These are phyloP conservation scores for Xanthoceras sorbifolium DNA, from an alignment of 345 rosid species.

Conservation along the genomic window DNA sequence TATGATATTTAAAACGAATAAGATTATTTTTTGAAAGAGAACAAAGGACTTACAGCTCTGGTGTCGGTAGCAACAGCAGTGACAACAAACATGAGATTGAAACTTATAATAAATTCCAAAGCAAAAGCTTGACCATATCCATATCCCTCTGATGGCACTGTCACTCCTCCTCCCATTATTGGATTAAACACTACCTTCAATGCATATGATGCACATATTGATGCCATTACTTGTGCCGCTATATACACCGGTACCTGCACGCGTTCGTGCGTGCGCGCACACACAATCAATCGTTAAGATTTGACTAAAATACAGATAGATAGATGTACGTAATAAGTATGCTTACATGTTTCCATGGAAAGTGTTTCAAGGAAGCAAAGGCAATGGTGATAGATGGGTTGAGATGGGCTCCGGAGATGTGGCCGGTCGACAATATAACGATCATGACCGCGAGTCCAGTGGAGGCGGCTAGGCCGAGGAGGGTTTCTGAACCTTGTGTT, in stretches of 20 bases:
- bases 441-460: slow-evolving; percentile 80
- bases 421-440: slow-evolving; percentile 76
- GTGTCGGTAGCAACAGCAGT: slow-evolving; percentile 96
- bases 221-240: slow-evolving; percentile 71
- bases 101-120: slow-evolving; percentile 79
- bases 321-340: too few species aligned
- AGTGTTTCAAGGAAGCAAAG: slow-evolving; percentile 76
- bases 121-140: slow-evolving; percentile 69
- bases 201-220: slow-evolving; percentile 72
- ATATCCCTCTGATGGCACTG: slow-evolving; percentile 61
- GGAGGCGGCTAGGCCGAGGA: slow-evolving; percentile 69
- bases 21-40: too few species aligned
- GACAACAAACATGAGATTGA: slow-evolving; percentile 92
- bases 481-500: slow-evolving; percentile 71
- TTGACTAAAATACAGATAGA: not conserved
- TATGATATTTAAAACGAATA: too few species aligned
- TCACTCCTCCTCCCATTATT: slow-evolving; percentile 76
- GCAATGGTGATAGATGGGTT: slow-evolving; percentile 77
- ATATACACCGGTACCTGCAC: slow-evolving; percentile 73
- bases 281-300: too few species aligned
- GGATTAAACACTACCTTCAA: slow-evolving; percentile 69
- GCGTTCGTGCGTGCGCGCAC: too few species aligned
- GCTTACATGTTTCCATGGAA: slow-evolving; percentile 75
- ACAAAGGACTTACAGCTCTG: slow-evolving; percentile 75
- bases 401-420: slow-evolving; percentile 92